These are phyloP conservation scores for Fragilariopsis cylindrus DNA, from an alignment of 108 stramenopile genomes.

Conservation along the genomic window DNA sequence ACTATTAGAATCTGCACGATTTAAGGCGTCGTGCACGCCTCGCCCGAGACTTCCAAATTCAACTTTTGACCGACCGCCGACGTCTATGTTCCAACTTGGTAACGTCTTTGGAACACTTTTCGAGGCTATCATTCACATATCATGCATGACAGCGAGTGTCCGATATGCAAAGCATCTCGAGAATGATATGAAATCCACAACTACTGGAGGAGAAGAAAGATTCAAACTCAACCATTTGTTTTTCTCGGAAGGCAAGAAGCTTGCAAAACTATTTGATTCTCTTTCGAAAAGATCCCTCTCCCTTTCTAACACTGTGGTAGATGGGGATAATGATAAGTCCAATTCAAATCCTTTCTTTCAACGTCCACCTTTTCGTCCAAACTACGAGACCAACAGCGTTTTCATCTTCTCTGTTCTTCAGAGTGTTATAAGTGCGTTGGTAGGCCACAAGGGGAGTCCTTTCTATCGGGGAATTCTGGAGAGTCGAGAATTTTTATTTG, in stretches of 20 bases:
- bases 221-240: background rate
- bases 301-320: background rate
- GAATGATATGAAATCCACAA: background rate
- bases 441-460: constrained; percentile 57
- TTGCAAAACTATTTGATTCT: constrained; percentile 15
- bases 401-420: constrained; percentile 65
- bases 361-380: constrained; percentile 58
- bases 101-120: constrained; percentile 32
- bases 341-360: constrained; percentile 31
- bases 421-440: constrained; percentile 47
- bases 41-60: constrained; percentile 44
- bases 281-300: background rate
- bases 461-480: constrained; percentile 58
- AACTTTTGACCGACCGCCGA: constrained; percentile 38
- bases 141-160: constrained; percentile 42
- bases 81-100: constrained; percentile 44
- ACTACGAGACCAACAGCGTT: constrained; percentile 60
- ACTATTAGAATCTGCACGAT: constrained; percentile 31
- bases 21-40: constrained; percentile 48
- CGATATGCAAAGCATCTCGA: constrained; percentile 40
- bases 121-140: constrained; percentile 56
- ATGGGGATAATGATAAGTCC: background rate
- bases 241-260: background rate
- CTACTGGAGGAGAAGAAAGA: background rate
- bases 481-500: constrained; percentile 23